Conservation (phyloP, 371 early-diverging fungal species). For the Lichtheimia ramosa region DNA sequence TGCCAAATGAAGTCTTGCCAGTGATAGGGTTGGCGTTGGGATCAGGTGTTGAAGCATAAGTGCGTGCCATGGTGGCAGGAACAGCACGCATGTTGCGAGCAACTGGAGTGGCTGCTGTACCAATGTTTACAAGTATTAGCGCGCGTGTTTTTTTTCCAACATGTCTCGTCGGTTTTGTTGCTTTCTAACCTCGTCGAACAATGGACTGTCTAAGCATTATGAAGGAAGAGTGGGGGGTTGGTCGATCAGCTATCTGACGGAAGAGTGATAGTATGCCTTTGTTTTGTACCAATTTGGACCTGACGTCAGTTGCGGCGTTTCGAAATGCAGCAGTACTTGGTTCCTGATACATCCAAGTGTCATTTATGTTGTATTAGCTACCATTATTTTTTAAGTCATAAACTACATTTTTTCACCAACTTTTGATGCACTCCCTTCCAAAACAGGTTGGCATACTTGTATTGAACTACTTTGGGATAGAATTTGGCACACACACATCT, state of each 20-base stretch:
- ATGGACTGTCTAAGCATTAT: constrained; percentile 45
- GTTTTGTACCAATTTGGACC: too few relatives aligned
- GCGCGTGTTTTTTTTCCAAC: neutral
- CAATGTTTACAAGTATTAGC: constrained; percentile 2
- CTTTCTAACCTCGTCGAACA: constrained; percentile 41
- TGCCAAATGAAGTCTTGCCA: constrained; percentile 63
- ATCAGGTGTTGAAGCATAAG: constrained; percentile 46
- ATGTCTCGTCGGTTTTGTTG: neutral
- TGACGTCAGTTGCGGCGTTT: too few relatives aligned
- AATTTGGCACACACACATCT: too few relatives aligned
- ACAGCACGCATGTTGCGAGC: constrained; percentile 14
- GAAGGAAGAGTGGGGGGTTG: constrained; percentile 38
- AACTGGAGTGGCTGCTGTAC: neutral
- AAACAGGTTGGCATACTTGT: too few relatives aligned
- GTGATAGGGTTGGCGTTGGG: constrained; percentile 54
- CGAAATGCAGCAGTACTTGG: too few relatives aligned
- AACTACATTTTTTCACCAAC: too few relatives aligned
- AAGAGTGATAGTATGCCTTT: neutral
- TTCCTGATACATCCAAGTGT: too few relatives aligned
- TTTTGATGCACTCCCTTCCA: too few relatives aligned
- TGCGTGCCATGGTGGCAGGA: constrained; percentile 21
- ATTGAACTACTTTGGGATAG: too few relatives aligned
- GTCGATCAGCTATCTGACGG: constrained; percentile 2
- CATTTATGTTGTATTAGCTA: too few relatives aligned
- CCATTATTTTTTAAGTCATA: too few relatives aligned